Conservation (phyloP, 2,329 filamentous ascomycete species). For the Fusarium sterilihyphosum region DNA sequence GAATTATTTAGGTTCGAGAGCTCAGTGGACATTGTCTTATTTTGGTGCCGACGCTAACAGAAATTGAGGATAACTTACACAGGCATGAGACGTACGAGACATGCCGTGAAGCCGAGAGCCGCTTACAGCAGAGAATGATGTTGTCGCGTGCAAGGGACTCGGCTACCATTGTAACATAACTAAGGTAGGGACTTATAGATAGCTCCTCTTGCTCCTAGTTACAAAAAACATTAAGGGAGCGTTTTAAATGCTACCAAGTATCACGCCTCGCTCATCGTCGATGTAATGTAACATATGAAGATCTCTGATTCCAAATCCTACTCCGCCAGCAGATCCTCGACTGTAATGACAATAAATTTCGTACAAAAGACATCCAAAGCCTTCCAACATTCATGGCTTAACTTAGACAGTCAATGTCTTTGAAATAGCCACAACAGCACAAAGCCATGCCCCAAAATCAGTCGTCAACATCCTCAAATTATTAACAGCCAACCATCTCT, state of each 20-base stretch:
- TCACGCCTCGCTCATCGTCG: not conserved
- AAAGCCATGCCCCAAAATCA: constrained; percentile 49
- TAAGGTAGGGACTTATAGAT: not conserved
- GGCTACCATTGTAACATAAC: not conserved
- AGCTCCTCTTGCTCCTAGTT: not conserved
- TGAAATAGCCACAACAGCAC: constrained; percentile 45
- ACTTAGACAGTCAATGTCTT: constrained; percentile 37
- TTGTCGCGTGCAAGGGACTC: not conserved
- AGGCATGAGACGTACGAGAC: not conserved
- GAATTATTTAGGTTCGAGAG: not conserved
- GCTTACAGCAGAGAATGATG: not conserved
- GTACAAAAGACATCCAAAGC: not conserved
- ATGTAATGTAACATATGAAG: not conserved
- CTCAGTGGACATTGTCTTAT: not conserved
- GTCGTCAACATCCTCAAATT: constrained; percentile 46
- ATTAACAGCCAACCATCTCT: constrained; percentile 48
- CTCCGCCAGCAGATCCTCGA: not conserved
- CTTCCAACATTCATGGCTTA: not conserved
- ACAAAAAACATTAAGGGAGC: not conserved
- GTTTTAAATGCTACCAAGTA: not conserved
- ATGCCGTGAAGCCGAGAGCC: constrained; percentile 21
- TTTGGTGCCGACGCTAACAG: constrained; percentile 2
- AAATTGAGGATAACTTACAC: not conserved
- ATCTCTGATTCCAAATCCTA: not conserved
- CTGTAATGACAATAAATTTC: not conserved